These are phyloP conservation scores for Mycena belliarum DNA, from an alignment of 768 basidiomycete genomes.

Conservation along the genomic window DNA sequence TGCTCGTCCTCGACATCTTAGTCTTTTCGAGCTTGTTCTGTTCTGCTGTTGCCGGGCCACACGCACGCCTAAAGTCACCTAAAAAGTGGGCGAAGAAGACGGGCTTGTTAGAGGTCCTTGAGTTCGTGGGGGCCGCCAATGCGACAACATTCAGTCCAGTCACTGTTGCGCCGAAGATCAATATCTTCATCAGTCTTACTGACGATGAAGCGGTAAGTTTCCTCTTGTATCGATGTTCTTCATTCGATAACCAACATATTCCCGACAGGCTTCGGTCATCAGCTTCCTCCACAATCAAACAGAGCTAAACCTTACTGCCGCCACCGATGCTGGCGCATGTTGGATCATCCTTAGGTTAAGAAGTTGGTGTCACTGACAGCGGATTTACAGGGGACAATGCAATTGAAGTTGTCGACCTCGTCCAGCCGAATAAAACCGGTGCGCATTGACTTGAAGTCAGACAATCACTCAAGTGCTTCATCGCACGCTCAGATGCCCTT, in stretches of 20 bases:
- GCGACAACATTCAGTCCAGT: slow-evolving; percentile 10
- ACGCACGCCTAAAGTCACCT: slow-evolving; percentile 13
- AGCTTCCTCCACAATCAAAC: slow-evolving; percentile 24
- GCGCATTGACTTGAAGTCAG: too few relatives aligned
- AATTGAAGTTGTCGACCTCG: slow-evolving; percentile 22
- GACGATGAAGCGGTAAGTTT: slow-evolving; percentile 21
- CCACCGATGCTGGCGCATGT: slow-evolving; percentile 20
- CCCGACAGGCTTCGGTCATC: slow-evolving; percentile 17
- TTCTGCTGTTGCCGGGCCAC: slow-evolving; percentile 13
- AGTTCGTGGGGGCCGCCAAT: neutral
- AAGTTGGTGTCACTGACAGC: neutral
- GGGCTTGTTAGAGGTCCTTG: slow-evolving; percentile 5
- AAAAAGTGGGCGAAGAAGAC: slow-evolving; percentile 9
- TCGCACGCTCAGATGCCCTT: slow-evolving; percentile 18
- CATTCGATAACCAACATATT: neutral
- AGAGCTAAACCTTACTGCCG: slow-evolving; percentile 22
- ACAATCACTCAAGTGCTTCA: neutral
- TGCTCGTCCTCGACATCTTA: slow-evolving; percentile 1
- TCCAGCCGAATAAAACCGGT: slow-evolving; percentile 26
- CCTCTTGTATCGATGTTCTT: neutral
- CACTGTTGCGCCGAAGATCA: slow-evolving; percentile 10
- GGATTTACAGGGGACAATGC: slow-evolving; percentile 23
- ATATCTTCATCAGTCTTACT: slow-evolving; percentile 20
- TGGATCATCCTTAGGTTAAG: neutral
- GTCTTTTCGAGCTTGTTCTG: slow-evolving; percentile 7